Evolutionary conservation across 345 rosid species (phyloP).

Genomic region (Luvunga scandens): DNA sequence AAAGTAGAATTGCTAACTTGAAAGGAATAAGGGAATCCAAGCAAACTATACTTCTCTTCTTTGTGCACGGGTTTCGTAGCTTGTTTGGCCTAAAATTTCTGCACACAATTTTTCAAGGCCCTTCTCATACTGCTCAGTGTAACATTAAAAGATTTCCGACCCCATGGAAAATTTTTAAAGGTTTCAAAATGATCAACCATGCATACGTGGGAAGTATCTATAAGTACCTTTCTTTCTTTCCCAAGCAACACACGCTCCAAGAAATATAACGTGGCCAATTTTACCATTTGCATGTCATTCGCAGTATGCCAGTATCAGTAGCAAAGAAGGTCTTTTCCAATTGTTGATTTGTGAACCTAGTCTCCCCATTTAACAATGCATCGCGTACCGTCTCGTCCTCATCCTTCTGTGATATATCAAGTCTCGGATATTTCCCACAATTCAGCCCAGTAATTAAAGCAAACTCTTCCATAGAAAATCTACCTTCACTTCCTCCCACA

Average conservation of each 20-base stretch:
- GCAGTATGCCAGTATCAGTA: neutral
- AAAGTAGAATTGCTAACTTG: neutral
- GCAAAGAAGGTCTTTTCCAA: neutral
- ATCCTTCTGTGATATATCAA: constrained; percentile 1
- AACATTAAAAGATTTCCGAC: neutral
- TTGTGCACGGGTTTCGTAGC: neutral
- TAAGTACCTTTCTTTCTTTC: too few relatives aligned
- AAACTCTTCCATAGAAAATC: constrained; percentile 1
- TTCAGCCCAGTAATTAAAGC: neutral
- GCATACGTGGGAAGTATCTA: neutral
- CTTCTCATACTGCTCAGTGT: neutral
- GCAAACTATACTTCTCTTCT: constrained; percentile 1
- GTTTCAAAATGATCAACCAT: neutral
- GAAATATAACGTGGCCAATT: neutral
- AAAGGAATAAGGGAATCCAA: neutral
- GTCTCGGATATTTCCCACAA: neutral
- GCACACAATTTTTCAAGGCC: neutral
- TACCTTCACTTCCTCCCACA: constrained; percentile 1
- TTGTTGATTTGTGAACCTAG: neutral
- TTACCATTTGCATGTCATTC: neutral
- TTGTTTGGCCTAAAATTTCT: neutral
- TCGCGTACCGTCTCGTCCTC: neutral
- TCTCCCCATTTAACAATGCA: neutral
- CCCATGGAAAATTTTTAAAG: neutral
- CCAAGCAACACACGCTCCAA: too few relatives aligned